phyloP scores from a whole-genome alignment of 2,329 filamentous ascomycete species.

The Talaromyces atroroseus region DNA sequence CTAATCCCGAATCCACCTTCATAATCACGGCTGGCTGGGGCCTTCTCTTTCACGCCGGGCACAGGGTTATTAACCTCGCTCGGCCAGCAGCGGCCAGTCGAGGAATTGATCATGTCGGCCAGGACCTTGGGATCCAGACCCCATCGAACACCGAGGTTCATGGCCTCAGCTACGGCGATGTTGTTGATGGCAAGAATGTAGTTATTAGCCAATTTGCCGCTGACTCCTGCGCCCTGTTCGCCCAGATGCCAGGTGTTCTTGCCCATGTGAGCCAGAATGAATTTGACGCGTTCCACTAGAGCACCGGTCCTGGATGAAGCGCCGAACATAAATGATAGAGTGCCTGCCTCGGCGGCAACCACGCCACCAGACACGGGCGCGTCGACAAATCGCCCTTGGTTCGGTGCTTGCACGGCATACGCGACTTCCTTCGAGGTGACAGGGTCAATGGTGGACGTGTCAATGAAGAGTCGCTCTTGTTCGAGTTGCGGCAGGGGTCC shows the following conservation, averaged over 20 bases:
- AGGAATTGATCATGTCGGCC: conserved; percentile 83
- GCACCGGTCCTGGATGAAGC: conserved; percentile 48
- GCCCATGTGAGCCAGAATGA: conserved; percentile 75
- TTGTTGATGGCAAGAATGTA: conserved; percentile 94
- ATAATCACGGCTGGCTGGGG: conserved; percentile 73
- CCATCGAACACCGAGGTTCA: conserved; percentile 61
- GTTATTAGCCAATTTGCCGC: conserved; percentile 94
- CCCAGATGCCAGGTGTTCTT: conserved; percentile 81
- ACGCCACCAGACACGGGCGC: conserved; percentile 97
- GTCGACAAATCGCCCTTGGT: conserved; percentile 76
- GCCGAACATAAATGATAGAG: conserved; percentile 94
- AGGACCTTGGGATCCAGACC: conserved; percentile 62
- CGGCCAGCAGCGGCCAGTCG: conserved; percentile 93
- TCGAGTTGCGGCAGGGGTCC: conserved; percentile 46
- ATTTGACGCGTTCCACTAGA: conserved; percentile 59
- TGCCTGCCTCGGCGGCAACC: conserved; percentile 79
- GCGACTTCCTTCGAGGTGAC: conserved; percentile 75
- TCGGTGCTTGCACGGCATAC: conserved; percentile 58
- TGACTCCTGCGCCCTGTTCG: conserved; percentile 74
- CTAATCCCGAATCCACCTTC: conserved; percentile 69
- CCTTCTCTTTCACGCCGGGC: conserved; percentile 68
- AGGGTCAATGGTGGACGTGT: conserved; percentile 94
- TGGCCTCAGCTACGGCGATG: conserved; percentile 62
- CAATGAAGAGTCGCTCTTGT: conserved; percentile 75
- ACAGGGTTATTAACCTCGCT: conserved; percentile 95